phyloP scores from a whole-genome alignment of 805 yeast species.

The Cyberlindnera subsufficiens region DNA sequence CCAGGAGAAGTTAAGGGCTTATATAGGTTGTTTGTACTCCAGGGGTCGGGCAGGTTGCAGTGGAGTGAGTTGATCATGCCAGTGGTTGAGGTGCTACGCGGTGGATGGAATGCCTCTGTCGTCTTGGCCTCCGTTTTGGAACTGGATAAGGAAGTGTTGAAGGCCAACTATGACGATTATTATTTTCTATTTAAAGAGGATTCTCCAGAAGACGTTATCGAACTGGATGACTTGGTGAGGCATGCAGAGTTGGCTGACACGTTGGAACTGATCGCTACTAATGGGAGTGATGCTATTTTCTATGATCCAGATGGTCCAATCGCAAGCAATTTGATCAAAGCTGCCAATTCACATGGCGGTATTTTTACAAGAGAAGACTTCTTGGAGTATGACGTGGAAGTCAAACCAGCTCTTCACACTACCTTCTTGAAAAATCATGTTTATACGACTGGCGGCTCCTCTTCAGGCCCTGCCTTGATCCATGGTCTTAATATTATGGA shows the following conservation, averaged over 20 bases:
- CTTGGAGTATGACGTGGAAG: conserved; percentile 46
- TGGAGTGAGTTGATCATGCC: conserved; percentile 79
- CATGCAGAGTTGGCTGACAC: conserved; percentile 66
- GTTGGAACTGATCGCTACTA: conserved; percentile 58
- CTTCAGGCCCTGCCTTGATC: conserved; percentile 77
- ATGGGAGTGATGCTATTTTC: conserved; percentile 72
- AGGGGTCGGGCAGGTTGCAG: conserved; percentile 62
- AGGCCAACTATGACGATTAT: conserved; percentile 43
- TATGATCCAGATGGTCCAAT: conserved; percentile 81
- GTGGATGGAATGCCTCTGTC: conserved; percentile 56
- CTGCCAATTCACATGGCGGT: conserved; percentile 57
- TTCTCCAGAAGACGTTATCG: conserved; percentile 28
- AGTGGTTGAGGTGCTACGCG: conserved; percentile 55
- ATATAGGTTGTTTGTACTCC: conserved; percentile 49
- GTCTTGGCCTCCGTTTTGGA: conserved; percentile 40
- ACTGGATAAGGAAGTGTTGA: conserved; percentile 28
- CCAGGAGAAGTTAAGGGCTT: conserved; percentile 92
- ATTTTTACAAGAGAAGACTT: conserved; percentile 63
- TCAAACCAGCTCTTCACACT: conserved; percentile 35
- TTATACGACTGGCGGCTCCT: conserved; percentile 62
- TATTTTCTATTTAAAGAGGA: conserved; percentile 40
- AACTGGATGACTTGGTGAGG: conserved; percentile 52
- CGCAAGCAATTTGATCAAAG: conserved; percentile 49
- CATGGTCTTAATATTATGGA: conserved; percentile 69
- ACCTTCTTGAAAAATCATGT: conserved; percentile 38